Evolutionary conservation across 2,329 filamentous ascomycete genomes (phyloP).

Genomic region (Arthrobotrys iridis): DNA sequence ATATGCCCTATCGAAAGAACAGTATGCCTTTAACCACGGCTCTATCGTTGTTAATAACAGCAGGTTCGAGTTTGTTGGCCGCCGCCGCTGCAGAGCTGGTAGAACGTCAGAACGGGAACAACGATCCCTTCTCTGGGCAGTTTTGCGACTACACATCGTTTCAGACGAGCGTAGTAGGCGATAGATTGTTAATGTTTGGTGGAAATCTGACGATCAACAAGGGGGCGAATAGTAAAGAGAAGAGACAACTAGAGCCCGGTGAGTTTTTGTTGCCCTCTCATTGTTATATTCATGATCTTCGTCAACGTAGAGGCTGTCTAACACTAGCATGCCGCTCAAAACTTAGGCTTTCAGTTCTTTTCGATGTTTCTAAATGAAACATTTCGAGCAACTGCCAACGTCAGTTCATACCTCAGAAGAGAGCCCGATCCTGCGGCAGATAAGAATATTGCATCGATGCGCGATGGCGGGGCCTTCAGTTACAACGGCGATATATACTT

Average conservation of each 20-base stretch:
- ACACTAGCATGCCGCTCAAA: not conserved
- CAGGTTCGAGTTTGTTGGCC: not conserved
- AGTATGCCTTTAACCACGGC: not conserved
- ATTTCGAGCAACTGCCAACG: conserved; percentile 24
- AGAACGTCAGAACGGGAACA: conserved; percentile 25
- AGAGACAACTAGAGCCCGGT: conserved; percentile 47
- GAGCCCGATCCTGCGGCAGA: conserved; percentile 41
- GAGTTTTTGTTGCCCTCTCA: not conserved
- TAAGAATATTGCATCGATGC: conserved; percentile 43
- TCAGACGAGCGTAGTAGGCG: conserved; percentile 45
- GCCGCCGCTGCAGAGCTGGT: conserved; percentile 18
- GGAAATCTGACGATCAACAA: conserved; percentile 49
- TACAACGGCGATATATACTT: conserved; percentile 48
- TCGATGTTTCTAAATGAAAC: conserved; percentile 49
- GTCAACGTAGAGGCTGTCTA: not conserved
- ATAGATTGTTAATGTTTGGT: conserved; percentile 47
- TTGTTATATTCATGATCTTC: not conserved
- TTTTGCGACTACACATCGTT: conserved; percentile 54
- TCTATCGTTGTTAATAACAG: conserved; percentile 21
- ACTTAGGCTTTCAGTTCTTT: conserved; percentile 51
- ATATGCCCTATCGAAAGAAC: conserved; percentile 20
- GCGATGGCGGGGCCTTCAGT: conserved; percentile 44
- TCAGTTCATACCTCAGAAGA: conserved; percentile 31
- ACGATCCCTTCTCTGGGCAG: conserved; percentile 42
- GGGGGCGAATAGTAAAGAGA: conserved; percentile 38